Conservation (phyloP, 2,329 filamentous ascomycete species). For the Diaporthe aspalathi region DNA sequence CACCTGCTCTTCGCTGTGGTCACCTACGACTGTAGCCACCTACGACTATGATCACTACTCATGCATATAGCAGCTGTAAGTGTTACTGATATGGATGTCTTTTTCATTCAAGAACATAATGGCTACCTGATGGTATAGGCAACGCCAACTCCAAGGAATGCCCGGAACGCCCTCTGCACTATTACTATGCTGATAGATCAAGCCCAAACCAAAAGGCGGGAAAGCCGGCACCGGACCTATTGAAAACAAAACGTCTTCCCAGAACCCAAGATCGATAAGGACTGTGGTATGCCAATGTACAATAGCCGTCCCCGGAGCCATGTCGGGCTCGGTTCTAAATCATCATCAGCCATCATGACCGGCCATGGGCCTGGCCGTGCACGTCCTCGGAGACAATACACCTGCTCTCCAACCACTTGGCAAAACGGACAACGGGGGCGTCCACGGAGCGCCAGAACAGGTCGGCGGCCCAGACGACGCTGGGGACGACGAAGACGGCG, state of each 20-base stretch:
- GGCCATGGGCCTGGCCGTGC: constrained; percentile 7
- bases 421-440: constrained; percentile 65
- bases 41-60: background rate
- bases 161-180: constrained; percentile 25
- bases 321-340: background rate
- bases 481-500: constrained; percentile 60
- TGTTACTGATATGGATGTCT: background rate
- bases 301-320: background rate
- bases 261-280: constrained; percentile 4
- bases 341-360: constrained; percentile 7
- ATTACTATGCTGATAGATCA: background rate
- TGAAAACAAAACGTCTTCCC: background rate
- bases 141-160: constrained; percentile 26
- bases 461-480: constrained; percentile 66
- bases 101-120: constrained; percentile 10
- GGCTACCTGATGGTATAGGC: constrained; percentile 22
- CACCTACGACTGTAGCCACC: too few relatives aligned
- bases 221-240: background rate
- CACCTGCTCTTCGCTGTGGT: background rate
- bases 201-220: background rate
- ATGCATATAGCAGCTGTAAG: too few relatives aligned
- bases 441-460: constrained; percentile 68
- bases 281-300: constrained; percentile 20
- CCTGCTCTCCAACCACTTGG: constrained; percentile 65
- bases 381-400: constrained; percentile 46